Evolutionary conservation across 2,329 filamentous ascomycete species (phyloP).

Genomic region (Zasmidium cellare): DNA sequence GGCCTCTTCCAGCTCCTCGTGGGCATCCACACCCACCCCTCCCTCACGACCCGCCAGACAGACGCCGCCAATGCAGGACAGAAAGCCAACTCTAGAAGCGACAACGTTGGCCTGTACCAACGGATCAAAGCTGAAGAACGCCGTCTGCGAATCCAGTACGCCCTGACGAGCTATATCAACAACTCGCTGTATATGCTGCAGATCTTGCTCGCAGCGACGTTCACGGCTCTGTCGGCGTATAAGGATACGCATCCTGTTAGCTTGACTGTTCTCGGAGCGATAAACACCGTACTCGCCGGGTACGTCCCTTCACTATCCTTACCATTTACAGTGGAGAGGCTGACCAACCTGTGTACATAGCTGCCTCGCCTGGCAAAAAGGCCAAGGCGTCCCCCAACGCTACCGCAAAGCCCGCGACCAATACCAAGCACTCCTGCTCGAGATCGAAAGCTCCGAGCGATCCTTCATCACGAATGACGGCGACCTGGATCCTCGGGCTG

Average conservation of each 20-base stretch:
- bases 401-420: slow-evolving; percentile 15
- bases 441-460: slow-evolving; percentile 15
- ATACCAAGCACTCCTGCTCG: slow-evolving; percentile 13
- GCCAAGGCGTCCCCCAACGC: slow-evolving; percentile 17
- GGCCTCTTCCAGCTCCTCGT: too few species aligned
- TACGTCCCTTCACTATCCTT: too few species aligned
- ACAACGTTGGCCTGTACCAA: not conserved
- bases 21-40: too few species aligned
- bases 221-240: slow-evolving; percentile 18
- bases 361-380: slow-evolving; percentile 17
- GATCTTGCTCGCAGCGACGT: slow-evolving; percentile 17
- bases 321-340: not conserved
- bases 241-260: slow-evolving; percentile 3
- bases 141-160: not conserved
- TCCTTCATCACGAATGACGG: not conserved
- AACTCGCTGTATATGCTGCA: slow-evolving; percentile 15
- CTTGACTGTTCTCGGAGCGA: slow-evolving; percentile 14
- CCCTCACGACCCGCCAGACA: too few species aligned
- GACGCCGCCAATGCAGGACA: too few species aligned
- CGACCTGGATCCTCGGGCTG: slow-evolving; percentile 3
- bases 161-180: slow-evolving; percentile 13
- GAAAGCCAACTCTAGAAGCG: not conserved
- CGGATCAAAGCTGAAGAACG: not conserved
- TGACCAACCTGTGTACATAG: not conserved
- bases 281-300: slow-evolving; percentile 19